These are phyloP conservation scores for Penicillium sp. DNA, from an alignment of 2,329 filamentous ascomycete species.

Conservation along the genomic window DNA sequence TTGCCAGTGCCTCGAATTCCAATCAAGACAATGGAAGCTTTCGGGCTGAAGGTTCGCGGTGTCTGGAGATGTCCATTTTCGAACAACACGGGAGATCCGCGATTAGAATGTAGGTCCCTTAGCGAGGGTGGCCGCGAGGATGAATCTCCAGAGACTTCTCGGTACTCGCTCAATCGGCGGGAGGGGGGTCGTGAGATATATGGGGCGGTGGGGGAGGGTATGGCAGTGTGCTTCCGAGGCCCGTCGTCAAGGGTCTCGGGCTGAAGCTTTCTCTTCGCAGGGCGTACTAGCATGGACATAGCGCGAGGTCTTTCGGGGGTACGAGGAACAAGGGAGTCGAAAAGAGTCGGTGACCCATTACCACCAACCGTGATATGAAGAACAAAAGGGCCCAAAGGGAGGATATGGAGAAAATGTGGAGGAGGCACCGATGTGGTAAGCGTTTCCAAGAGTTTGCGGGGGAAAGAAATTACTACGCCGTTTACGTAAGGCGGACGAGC, in stretches of 20 bases:
- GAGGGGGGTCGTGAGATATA: slow-evolving; percentile 9
- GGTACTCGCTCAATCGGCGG: slow-evolving; percentile 19
- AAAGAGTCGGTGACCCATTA: slow-evolving; percentile 10
- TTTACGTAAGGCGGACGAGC: slow-evolving; percentile 13
- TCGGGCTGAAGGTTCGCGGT: slow-evolving; percentile 51
- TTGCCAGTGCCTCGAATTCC: slow-evolving; percentile 76
- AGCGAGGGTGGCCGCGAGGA: slow-evolving; percentile 20
- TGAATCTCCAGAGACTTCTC: slow-evolving; percentile 22
- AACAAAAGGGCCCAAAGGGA: neutral
- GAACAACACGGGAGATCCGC: slow-evolving; percentile 31
- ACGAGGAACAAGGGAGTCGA: neutral
- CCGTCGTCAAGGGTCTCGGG: slow-evolving; percentile 24
- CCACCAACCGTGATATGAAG: slow-evolving; percentile 1
- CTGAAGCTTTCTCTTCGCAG: slow-evolving; percentile 36
- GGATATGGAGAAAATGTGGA: slow-evolving; percentile 2
- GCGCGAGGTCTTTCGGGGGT: neutral
- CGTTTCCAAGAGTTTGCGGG: slow-evolving; percentile 3
- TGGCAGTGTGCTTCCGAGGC: slow-evolving; percentile 15
- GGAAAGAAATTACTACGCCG: neutral
- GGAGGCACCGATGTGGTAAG: slow-evolving; percentile 4
- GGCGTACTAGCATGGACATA: slow-evolving; percentile 36
- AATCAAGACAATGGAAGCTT: slow-evolving; percentile 72
- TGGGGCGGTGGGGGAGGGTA: neutral
- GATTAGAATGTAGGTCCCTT: slow-evolving; percentile 30
- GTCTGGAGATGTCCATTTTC: slow-evolving; percentile 29